Percentiles rank a stretch among this genome's conserved stretches.
phyloP scores from a whole-genome alignment of 176 grass and related monocot species.

The Aegilops longissima region DNA sequence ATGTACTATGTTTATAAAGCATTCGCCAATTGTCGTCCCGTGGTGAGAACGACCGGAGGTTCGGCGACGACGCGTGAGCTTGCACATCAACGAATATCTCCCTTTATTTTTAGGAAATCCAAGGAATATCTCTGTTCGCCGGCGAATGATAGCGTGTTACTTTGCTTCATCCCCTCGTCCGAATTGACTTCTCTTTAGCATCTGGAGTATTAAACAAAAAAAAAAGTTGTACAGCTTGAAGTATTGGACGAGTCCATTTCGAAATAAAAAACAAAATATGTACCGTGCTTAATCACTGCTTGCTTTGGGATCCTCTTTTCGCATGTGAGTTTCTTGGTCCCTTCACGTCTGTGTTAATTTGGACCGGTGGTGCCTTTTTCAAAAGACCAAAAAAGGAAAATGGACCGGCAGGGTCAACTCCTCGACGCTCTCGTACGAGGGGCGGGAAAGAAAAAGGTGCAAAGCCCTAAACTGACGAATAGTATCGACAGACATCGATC shows the following conservation, averaged over 20 bases:
- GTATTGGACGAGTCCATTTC: not conserved
- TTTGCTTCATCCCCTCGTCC: not conserved
- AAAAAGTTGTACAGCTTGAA: not conserved
- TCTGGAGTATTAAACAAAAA: not conserved
- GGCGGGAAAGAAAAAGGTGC: not conserved
- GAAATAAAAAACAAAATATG: not conserved
- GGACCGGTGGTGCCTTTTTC: not conserved
- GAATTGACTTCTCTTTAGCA: not conserved
- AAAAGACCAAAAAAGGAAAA: too few species aligned
- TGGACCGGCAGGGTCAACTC: too few species aligned
- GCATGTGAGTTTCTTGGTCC: not conserved
- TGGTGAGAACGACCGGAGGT: not conserved
- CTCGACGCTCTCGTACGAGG: not conserved
- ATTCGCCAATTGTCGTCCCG: conserved; percentile 16
- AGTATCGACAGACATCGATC: not conserved
- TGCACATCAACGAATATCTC: conserved; percentile 19
- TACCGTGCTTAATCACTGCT: not conserved
- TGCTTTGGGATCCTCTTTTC: not conserved
- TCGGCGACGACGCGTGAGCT: not conserved
- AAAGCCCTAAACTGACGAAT: not conserved
- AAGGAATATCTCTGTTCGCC: conserved; percentile 1
- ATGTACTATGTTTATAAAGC: not conserved
- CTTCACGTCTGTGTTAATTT: not conserved
- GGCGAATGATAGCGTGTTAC: not conserved
- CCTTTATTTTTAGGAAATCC: not conserved